These are phyloP conservation scores for Erucastrum elatum DNA, from an alignment of 345 rosid genomes.

Conservation along the genomic window DNA sequence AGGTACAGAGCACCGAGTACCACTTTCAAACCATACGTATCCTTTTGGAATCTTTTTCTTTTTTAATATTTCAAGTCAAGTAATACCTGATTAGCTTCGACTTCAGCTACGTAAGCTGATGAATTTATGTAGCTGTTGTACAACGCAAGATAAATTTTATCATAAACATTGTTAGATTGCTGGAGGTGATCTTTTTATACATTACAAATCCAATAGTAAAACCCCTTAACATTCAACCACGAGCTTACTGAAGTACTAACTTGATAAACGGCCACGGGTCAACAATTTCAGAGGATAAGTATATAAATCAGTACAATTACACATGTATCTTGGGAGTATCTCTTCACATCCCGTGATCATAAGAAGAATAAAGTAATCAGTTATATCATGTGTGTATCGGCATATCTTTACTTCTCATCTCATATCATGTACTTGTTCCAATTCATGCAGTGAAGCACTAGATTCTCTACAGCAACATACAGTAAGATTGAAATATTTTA, in stretches of 20 bases:
- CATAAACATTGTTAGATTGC: background rate
- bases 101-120: background rate
- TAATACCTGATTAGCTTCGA: background rate
- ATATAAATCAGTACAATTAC: background rate
- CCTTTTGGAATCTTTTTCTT: background rate
- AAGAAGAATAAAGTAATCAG: background rate
- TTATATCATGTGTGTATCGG: background rate
- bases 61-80: background rate
- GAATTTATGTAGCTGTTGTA: background rate
- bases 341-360: background rate
- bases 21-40: background rate
- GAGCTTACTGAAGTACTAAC: background rate
- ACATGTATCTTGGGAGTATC: background rate
- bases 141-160: background rate
- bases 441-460: background rate
- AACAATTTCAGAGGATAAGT: background rate
- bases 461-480: background rate
- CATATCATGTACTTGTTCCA: background rate
- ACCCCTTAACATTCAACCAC: background rate
- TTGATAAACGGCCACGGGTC: background rate
- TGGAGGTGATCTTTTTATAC: background rate
- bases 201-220: background rate
- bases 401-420: background rate
- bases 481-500: background rate
- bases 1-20: background rate